These are phyloP conservation scores for Prunus mira DNA, from an alignment of 306 rosid genomes.

Conservation along the genomic window DNA sequence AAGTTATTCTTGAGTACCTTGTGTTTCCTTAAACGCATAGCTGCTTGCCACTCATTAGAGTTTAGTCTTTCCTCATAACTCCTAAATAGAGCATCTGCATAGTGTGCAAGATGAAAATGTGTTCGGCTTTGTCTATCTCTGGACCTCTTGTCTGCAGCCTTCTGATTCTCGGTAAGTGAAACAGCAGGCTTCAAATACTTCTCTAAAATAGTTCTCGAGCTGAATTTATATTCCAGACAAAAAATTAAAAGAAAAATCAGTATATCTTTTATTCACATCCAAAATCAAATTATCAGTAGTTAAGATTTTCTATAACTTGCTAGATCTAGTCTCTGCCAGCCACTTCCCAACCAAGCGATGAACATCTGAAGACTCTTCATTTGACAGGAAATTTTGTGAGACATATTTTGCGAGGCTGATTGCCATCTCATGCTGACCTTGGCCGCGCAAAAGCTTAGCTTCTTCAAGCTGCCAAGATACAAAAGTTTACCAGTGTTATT, in stretches of 20 bases:
- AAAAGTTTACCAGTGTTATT: conserved; percentile 5
- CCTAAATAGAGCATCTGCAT: conserved; percentile 86
- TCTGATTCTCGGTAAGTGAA: conserved; percentile 67
- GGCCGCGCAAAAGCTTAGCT: conserved; percentile 94
- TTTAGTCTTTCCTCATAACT: conserved; percentile 84
- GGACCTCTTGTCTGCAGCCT: conserved; percentile 44
- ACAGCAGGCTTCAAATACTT: conserved; percentile 89
- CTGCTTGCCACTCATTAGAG: conserved; percentile 94
- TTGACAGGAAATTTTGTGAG: conserved; percentile 41
- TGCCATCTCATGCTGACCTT: conserved; percentile 88
- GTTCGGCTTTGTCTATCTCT: conserved; percentile 63
- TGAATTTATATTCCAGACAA: conserved; percentile 35
- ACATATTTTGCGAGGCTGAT: conserved; percentile 83
- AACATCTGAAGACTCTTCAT: conserved; percentile 78
- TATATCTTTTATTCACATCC: conserved; percentile 2
- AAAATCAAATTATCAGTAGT: conserved; percentile 12
- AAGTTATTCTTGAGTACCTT: conserved; percentile 49
- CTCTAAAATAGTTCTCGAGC: conserved; percentile 94
- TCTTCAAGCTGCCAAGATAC: conserved; percentile 76
- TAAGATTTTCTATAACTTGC: conserved; percentile 58
- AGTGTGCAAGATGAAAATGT: conserved; percentile 90
- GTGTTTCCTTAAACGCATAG: conserved; percentile 80
- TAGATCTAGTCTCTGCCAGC: conserved; percentile 97
- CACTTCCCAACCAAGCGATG: conserved; percentile 92
- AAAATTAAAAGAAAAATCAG: conserved; percentile 2